These are phyloP conservation scores for carrot (Daucus carota) DNA, from an alignment of 129 eudicot species.

Conservation along the genomic window DNA sequence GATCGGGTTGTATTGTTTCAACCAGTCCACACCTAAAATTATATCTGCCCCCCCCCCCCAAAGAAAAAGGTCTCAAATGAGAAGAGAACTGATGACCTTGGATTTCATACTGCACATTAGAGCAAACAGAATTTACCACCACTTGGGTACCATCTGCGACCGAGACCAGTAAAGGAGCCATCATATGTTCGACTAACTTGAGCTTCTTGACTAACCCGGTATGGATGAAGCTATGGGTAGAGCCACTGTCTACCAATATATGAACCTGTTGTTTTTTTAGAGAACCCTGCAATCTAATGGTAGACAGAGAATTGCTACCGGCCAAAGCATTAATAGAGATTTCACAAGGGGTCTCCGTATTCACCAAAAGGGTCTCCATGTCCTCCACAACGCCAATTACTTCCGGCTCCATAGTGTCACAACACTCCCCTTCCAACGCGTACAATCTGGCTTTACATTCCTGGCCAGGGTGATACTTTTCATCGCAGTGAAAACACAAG, in stretches of 20 bases:
- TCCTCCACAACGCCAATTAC: not conserved
- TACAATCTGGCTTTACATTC: not conserved
- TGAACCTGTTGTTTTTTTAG: too few relatives aligned
- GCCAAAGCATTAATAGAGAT: not conserved
- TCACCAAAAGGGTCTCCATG: not conserved
- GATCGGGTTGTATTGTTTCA: not conserved
- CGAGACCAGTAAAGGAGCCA: not conserved
- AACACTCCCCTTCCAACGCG: too few relatives aligned
- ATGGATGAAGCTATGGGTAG: not conserved
- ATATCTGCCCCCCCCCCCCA: not conserved
- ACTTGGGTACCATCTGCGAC: not conserved
- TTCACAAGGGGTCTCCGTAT: not conserved
- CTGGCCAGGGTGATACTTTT: not conserved
- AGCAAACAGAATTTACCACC: not conserved
- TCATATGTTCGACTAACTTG: too few relatives aligned
- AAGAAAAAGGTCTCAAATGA: not conserved
- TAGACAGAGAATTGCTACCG: not conserved
- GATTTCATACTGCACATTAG: not conserved
- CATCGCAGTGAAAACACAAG: not conserved
- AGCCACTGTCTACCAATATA: not conserved
- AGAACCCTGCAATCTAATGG: not conserved
- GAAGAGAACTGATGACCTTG: not conserved
- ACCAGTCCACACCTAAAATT: not conserved
- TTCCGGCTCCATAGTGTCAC: too few relatives aligned
- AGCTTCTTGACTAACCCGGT: not conserved